Evolutionary conservation across 768 basidiomycete genomes (phyloP), one percentile per base, ranked within the genome.

Genomic region (Termitomyces sp.): DNA sequence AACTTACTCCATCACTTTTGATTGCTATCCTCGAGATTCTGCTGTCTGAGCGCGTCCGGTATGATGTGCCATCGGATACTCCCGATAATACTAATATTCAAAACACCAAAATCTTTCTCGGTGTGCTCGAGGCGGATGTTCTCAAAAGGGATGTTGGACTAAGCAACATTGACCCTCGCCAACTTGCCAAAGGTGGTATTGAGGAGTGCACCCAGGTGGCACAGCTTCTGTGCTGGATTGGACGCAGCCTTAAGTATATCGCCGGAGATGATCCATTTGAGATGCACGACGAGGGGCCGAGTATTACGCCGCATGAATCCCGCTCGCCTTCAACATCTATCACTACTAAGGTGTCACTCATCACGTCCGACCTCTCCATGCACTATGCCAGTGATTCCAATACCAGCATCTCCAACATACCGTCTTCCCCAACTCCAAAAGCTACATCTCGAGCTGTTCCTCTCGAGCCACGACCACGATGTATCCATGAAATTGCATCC

Each of bases 51-150:
- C 80, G 83, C 24, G 79, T 90, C 9, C 80, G 82, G 2, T 21
- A 48, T 8, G 44, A 57, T 42, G 51, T 26, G 3, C n/a, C 19
- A 26, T 41, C 34, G 35, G 49, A 56, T 24, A 71, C 83, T 2
- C 56, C 48, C 15, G 58, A 55, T 22, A 54, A 26, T 32, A 19
- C 51, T 74, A 83, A 83, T 60, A 66, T 87, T 1, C 79, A 85
- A 45, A 80, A 79, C 32, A 84, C 87, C 75, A 88, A 90, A 62
- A 74, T 90, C 3, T 86, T 92, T 53, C 74, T 91, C 7, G 88
- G 88, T 1, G 79, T 89, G 6, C 74, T 91, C 6, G 84, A 88
- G 57, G 77, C 72, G 30, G 88, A 90, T 58, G 68, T 90, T 35
- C 63, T 90, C 14, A 64, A 73, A 60, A 68, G 69, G 49, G 83